Base-by-base conservation (phyloP, 805 yeast genomes). In the Suhomyces vadensis region DNA sequence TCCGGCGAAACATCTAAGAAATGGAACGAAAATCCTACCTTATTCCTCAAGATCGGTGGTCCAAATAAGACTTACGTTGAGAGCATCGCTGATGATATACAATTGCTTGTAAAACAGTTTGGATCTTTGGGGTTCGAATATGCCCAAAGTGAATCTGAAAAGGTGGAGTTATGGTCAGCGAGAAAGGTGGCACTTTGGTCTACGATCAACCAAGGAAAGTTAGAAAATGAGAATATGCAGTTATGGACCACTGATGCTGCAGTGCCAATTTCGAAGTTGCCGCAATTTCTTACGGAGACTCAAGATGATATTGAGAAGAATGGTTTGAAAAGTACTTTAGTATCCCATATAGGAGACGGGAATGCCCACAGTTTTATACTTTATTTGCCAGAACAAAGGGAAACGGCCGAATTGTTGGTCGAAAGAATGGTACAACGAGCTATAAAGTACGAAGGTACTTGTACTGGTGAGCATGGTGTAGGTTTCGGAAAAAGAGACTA, bases 281-380 rank as follows among this genome's bases (percentile, higher is more conserved):
- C 92, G 2, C 65, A 69, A 13, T 75, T 85, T 26, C 81, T 87
- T 37, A 69, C 74, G 22, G 81, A 75, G 37, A 80, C 89, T 2
- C 79, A 83, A 60, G 65, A 67, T 4, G 88, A 81, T 44, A 67
- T 86, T 52, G 76, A 74, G 41, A 57, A 62, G 3, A 74, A 79
- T 21, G 80, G 81, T 0, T 61, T 82, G 35, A 56, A 71, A 27
- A 77, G 80, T 39, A 79, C 87, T 1, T 77, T 83, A 23, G 78
- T 86, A 35, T 91, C 92, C 5, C 95, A 87, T 62, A 87, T 85
- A 35, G 94, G 94, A 23, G 95, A 87, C 60, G 94, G 94, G 26
- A 87, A 87, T 61, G 79, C 86, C 62, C 95, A 87, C 57, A 78
- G 85, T 26, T 71, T 83, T 48, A 73, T 86, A 19, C 66, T 83